Evolutionary conservation across 2,329 filamentous ascomycete species (phyloP), one percentile per base, ranked within the genome.

Genomic region (Thermoascus crustaceus): DNA sequence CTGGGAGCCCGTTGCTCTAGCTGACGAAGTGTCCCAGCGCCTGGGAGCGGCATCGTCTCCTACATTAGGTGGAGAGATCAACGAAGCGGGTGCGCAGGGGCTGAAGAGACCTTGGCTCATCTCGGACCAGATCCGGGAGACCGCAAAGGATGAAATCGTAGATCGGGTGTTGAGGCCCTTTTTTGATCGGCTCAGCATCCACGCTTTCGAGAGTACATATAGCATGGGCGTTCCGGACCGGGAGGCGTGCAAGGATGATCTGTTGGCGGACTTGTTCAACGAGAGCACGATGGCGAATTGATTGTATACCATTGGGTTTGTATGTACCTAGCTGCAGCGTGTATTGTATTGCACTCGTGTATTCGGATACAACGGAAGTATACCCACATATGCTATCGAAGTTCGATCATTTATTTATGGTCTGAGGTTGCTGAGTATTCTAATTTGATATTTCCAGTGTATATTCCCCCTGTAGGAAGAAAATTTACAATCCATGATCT

Each of bases 181-280:
- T 63, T 86, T 96, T 54, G 82, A 82, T 9, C 84, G 93, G 55
- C 65, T 98, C 44, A 95, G 88, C 56, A 95, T 98, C 52, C 85
- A 81, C 57, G 82, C 85, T 0, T 98, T 95, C 62, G 91, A 98
- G 66, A 83, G 81, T 42, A 89, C 83, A 37, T 98, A 98, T 59
- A 78, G 82, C 10, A 88, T 95, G 78, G 80, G 78, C 22, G 60
- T 60, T 26, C 63, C 82, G 17, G 85, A 93, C 57, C 56, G 71
- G 48, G 73, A 78, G 34, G 69, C 68, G 7, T 87, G 84, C 50
- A 67, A 73, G 35, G 66, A 72, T 45, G 72, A 72, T 31, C 53
- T 93, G 41, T 56, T 93, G 53, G 75, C 64, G 53, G 85, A 93
- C 63, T 51, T 93, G 40, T 91, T 89, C 68, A 82, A 87, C 51